Conservation (phyloP, 768 basidiomycete species). For the Phylloporus scabripes region DNA sequence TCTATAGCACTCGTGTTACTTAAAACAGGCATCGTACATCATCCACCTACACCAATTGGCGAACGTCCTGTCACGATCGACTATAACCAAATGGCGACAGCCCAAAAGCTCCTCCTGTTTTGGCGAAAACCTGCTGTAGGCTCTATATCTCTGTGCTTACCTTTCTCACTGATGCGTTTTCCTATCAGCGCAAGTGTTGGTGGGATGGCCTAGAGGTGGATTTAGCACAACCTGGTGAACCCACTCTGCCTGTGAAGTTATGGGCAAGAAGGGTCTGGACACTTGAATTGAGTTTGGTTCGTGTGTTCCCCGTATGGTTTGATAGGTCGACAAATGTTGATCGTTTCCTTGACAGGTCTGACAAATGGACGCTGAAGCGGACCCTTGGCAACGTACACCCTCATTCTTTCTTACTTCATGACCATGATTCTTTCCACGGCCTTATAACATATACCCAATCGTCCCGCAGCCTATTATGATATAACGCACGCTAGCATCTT, state of each 20-base stretch:
- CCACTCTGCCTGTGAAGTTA: conserved; percentile 66
- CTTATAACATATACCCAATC: conserved; percentile 24
- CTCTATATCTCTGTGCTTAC: conserved; percentile 13
- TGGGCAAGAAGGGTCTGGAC: conserved; percentile 99
- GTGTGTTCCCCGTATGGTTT: conserved; percentile 14
- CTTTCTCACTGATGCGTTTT: neutral
- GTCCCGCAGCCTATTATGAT: conserved; percentile 25
- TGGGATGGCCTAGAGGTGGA: conserved; percentile 97
- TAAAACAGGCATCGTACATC: conserved; percentile 92
- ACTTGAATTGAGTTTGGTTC: conserved; percentile 87
- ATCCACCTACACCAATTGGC: conserved; percentile 43
- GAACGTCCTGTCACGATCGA: conserved; percentile 79
- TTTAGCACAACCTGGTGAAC: conserved; percentile 51
- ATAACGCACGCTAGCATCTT: conserved; percentile 25
- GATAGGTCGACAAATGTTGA: neutral
- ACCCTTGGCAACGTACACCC: conserved; percentile 1
- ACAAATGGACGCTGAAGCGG: conserved; percentile 2
- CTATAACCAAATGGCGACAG: conserved; percentile 90
- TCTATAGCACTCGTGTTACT: conserved; percentile 96
- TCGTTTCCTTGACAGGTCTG: conserved; percentile 14
- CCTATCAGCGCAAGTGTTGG: conserved; percentile 92
- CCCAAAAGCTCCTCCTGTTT: conserved; percentile 94
- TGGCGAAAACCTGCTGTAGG: conserved; percentile 99
- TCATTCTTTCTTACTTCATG: conserved; percentile 13
- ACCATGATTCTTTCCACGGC: conserved; percentile 15